Evolutionary conservation across 1,284 basidiomycete genomes (phyloP).

Genomic region (Phaffia rhodozyma): DNA sequence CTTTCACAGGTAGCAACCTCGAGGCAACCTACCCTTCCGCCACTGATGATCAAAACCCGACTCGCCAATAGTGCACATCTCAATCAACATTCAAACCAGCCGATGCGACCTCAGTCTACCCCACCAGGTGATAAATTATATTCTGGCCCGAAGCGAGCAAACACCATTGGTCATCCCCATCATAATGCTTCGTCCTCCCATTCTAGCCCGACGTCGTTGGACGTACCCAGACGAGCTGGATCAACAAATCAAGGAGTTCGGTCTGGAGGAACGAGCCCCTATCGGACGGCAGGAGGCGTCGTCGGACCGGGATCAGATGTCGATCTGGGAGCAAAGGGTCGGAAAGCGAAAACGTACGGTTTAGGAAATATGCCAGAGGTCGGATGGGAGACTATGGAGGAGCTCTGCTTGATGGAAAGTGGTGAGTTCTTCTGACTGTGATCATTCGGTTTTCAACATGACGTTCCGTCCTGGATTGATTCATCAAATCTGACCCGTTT

Average conservation of each 20-base stretch:
- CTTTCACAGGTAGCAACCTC: conserved; percentile 47
- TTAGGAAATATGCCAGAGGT: conserved; percentile 59
- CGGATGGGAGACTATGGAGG: conserved; percentile 50
- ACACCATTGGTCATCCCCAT: conserved; percentile 11
- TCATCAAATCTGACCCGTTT: neutral
- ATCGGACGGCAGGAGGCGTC: no score
- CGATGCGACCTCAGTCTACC: no score
- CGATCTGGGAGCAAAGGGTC: conserved; percentile 14
- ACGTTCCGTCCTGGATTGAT: neutral
- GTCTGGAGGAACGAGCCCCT: neutral
- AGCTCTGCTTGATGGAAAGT: conserved; percentile 51
- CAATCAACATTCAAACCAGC: no score
- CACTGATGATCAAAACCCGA: conserved; percentile 48
- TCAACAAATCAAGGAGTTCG: neutral
- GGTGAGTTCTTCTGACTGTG: conserved; percentile 41
- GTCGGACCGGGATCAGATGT: conserved; percentile 9
- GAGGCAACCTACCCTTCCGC: conserved; percentile 56
- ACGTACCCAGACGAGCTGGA: neutral
- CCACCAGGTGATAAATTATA: no score
- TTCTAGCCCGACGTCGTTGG: neutral
- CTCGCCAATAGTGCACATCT: neutral
- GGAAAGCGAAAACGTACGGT: conserved; percentile 39
- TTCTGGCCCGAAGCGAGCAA: conserved; percentile 10
- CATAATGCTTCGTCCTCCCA: neutral
- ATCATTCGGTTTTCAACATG: neutral